Base-by-base conservation (phyloP, 2,329 filamentous ascomycete species). In the Paradendryphiella salina region DNA sequence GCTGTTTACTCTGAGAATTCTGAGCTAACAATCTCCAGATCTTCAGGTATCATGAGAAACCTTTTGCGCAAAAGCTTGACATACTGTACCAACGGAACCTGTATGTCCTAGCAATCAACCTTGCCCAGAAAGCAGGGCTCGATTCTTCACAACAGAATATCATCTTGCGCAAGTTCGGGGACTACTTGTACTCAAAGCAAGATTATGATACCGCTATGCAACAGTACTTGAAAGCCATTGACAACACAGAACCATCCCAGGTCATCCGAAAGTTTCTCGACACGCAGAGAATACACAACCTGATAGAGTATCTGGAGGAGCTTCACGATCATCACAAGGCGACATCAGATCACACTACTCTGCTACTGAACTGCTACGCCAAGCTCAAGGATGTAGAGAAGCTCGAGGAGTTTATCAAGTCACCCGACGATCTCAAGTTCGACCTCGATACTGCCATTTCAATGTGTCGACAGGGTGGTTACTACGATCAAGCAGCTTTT, bases 191-290 rank as follows among this genome's bases (percentile, higher is more conserved):
- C 66, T 90, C 95, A 59, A 96, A 96, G 66, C 90, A 89, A 4
- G 92, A 96, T 67, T 99, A 93, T 67, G 94, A 99, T 67, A 94
- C 89, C 5, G 92, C 95, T n/a, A 99, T 99, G 95, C 88, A 95
- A 64, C 94, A 97, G 72, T 99, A 99, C 69, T 85, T 99, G 56
- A 88, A 90, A 62, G 93, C 95, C 0, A 96, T 99, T 52, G 92
- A 96, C 68, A 94, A 90, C 52, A 97, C 93, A 0, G 93, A 97
- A 65, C 93, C 93, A 5, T 96, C 93, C 1, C 93, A 96, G 67
- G 90, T 97, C 38, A 96, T 97, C 66, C 84, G 93, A 63, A 96
- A 96, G 85, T 99, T 96, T 66, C 81, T 99, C 31, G 94, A 99
- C 67, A 97, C 94, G 0, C 94, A 99, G 80, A 84, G 92, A 56